These are phyloP conservation scores for Hyaloscypha finlandica DNA, from an alignment of 495 filamentous ascomycete genomes.

Conservation along the genomic window DNA sequence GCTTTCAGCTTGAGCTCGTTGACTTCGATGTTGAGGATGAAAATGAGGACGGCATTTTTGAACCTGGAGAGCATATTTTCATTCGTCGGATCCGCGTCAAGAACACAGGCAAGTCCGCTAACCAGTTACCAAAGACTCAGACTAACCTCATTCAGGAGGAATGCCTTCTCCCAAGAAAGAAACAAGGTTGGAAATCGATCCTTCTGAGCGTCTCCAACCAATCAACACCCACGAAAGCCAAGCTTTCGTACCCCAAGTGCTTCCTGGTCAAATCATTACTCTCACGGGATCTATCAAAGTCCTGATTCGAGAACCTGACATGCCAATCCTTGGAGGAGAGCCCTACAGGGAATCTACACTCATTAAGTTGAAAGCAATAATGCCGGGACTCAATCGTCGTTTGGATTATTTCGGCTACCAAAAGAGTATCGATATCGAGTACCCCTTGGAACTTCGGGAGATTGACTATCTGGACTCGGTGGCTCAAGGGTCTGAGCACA, in stretches of 20 bases:
- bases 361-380: conserved; percentile 17
- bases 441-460: conserved; percentile 6
- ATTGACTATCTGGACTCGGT: conserved; percentile 15
- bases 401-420: conserved; percentile 10
- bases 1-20: conserved; percentile 32
- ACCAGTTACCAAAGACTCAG: background rate
- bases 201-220: conserved; percentile 12
- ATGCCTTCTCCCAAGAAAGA: conserved; percentile 17
- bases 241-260: conserved; percentile 12
- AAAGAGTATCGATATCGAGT: conserved; percentile 11
- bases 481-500: conserved; percentile 12
- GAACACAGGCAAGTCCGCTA: conserved; percentile 37
- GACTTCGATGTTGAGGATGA: conserved; percentile 42
- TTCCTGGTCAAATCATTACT: conserved; percentile 11
- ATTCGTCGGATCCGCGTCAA: conserved; percentile 42
- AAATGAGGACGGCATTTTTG: conserved; percentile 47
- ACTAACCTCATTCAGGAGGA: conserved; percentile 10
- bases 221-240: background rate
- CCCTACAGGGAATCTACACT: conserved; percentile 3
- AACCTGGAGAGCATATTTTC: conserved; percentile 46
- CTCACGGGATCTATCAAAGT: conserved; percentile 10
- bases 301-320: conserved; percentile 19
- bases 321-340: background rate
- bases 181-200: conserved; percentile 8
- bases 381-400: conserved; percentile 20